Conservation (phyloP, 805 yeast species). For the Pichia occidentalis region DNA sequence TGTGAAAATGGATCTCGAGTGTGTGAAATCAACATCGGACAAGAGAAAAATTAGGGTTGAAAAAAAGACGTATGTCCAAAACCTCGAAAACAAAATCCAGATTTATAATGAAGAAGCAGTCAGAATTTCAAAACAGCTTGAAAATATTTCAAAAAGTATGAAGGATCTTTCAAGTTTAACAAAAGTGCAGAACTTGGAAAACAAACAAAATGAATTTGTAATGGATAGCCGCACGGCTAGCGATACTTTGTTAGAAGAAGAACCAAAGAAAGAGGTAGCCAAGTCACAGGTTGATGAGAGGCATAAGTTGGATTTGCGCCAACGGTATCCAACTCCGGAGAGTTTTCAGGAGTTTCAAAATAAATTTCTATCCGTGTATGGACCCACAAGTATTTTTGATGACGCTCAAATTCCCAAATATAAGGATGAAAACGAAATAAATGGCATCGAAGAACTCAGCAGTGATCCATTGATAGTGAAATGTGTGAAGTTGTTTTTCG, state of each 20-base stretch:
- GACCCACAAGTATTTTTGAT: constrained; percentile 8
- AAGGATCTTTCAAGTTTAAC: constrained; percentile 1
- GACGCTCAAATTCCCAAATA: neutral
- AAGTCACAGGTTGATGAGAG: too few species aligned
- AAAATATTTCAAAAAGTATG: constrained; percentile 5
- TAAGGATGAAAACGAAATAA: neutral
- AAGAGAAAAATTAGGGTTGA: constrained; percentile 15
- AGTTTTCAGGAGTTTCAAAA: constrained; percentile 2
- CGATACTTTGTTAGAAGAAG: too few species aligned
- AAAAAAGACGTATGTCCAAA: neutral
- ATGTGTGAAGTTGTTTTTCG: constrained; percentile 35
- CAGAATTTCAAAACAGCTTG: constrained; percentile 3
- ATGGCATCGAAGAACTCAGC: constrained; percentile 26
- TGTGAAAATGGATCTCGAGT: constrained; percentile 9
- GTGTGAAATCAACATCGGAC: constrained; percentile 14
- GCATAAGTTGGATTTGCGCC: constrained; percentile 34
- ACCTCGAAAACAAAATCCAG: constrained; percentile 10
- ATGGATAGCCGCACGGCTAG: too few species aligned
- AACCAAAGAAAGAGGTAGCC: neutral
- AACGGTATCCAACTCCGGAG: constrained; percentile 3
- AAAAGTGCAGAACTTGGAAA: too few species aligned
- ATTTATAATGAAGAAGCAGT: constrained; percentile 9
- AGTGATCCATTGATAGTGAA: constrained; percentile 22
- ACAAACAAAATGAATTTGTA: too few species aligned
- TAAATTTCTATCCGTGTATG: constrained; percentile 1